These are phyloP conservation scores for Sporobolomyces roseus DNA, from an alignment of 768 basidiomycete species.

Conservation along the genomic window DNA sequence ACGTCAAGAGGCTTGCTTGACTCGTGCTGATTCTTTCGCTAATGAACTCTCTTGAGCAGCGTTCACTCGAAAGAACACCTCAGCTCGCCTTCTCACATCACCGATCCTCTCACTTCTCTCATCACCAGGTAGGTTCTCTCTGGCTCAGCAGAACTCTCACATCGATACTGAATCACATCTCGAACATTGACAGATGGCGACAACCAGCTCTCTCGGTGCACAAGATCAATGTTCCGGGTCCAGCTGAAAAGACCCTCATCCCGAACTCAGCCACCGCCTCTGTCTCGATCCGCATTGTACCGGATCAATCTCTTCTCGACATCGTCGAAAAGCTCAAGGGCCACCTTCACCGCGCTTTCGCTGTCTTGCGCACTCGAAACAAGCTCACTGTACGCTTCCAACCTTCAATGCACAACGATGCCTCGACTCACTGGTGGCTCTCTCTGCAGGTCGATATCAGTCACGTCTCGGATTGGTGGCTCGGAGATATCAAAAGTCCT, in stretches of 20 bases:
- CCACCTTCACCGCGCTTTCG: slow-evolving; percentile 62
- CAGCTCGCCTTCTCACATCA: slow-evolving; percentile 16
- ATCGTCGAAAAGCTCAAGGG: slow-evolving; percentile 62
- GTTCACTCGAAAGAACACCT: slow-evolving; percentile 5
- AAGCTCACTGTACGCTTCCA: slow-evolving; percentile 58
- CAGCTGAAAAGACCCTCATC: slow-evolving; percentile 68
- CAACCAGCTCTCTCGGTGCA: slow-evolving; percentile 88
- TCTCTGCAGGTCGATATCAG: slow-evolving; percentile 72
- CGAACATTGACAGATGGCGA: slow-evolving; percentile 63
- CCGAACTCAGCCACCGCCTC: slow-evolving; percentile 77
- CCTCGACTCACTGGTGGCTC: too few relatives aligned
- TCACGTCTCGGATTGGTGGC: slow-evolving; percentile 92
- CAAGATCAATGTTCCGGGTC: slow-evolving; percentile 74
- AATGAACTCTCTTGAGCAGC: background rate
- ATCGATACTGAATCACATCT: background rate
- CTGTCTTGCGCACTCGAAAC: slow-evolving; percentile 64
- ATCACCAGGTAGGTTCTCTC: slow-evolving; percentile 16
- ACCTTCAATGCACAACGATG: too few relatives aligned
- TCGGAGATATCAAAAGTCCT: slow-evolving; percentile 74
- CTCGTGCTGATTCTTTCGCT: background rate
- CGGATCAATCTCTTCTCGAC: slow-evolving; percentile 75
- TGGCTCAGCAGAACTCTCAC: background rate
- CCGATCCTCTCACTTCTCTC: slow-evolving; percentile 34
- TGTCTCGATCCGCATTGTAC: slow-evolving; percentile 86
- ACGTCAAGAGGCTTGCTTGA: too few relatives aligned